Percentiles rank a stretch among this genome's conserved stretches.
Evolutionary conservation across 352 stramenopile genomes (phyloP).

Genomic region (Aphanomyces astaci): DNA sequence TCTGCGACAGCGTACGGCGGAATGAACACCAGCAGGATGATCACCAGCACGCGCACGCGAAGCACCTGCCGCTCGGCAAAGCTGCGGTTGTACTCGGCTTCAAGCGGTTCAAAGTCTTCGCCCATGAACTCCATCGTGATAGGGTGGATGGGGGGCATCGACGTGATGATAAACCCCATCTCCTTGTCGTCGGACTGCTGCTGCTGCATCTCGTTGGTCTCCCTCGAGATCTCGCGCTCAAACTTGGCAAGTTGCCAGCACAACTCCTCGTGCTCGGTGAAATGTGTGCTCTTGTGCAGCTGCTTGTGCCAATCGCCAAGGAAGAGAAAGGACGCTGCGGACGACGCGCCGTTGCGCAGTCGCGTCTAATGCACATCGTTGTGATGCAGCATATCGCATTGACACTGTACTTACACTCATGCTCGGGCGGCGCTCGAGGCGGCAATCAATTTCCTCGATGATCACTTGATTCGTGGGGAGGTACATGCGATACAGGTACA

Average conservation of each 20-base stretch:
- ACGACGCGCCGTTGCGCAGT: neutral
- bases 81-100: constrained; percentile 64
- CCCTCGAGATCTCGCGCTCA: constrained; percentile 1
- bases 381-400: neutral
- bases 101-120: constrained; percentile 65
- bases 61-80: constrained; percentile 36
- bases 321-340: neutral
- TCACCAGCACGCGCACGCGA: neutral
- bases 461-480: constrained; percentile 75
- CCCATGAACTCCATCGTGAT: constrained; percentile 81
- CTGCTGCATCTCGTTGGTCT: neutral
- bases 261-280: constrained; percentile 20
- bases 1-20: constrained; percentile 14
- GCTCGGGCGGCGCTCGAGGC: constrained; percentile 26
- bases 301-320: constrained; percentile 15
- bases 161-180: constrained; percentile 10
- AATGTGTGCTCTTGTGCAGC: constrained; percentile 3
- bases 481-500: constrained; percentile 81
- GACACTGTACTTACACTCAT: neutral
- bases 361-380: neutral
- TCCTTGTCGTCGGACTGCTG: constrained; percentile 20
- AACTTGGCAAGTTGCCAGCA: constrained; percentile 1
- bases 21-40: neutral
- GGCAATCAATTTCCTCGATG: constrained; percentile 76
- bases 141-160: constrained; percentile 54